phyloP scores from a whole-genome alignment of 495 filamentous ascomycete genomes.

The Haplographium delicatum region DNA sequence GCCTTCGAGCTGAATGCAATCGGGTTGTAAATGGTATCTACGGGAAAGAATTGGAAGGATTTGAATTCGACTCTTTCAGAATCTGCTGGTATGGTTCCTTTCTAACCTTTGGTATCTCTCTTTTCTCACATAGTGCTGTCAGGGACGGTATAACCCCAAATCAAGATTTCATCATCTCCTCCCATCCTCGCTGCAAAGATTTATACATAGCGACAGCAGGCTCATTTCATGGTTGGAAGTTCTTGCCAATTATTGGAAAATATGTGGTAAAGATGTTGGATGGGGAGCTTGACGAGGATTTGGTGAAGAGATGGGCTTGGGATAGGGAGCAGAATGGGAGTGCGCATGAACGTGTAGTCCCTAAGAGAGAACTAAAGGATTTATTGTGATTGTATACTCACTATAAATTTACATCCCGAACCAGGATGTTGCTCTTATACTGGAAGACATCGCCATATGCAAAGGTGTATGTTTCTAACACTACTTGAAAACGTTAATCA shows the following conservation, averaged over 20 bases:
- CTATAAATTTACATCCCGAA: too few species aligned
- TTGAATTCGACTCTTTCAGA: constrained; percentile 13
- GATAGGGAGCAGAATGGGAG: constrained; percentile 27
- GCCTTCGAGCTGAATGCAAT: constrained; percentile 10
- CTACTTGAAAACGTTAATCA: too few species aligned
- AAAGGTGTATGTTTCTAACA: too few species aligned
- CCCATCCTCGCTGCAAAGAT: constrained; percentile 44
- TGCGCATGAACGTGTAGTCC: constrained; percentile 23
- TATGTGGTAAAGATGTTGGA: constrained; percentile 54
- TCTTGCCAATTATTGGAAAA: constrained; percentile 54
- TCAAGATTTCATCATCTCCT: constrained; percentile 52
- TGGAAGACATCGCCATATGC: too few species aligned
- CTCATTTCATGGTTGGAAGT: constrained; percentile 53
- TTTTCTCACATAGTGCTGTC: neutral
- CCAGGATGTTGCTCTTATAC: too few species aligned
- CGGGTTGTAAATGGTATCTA: constrained; percentile 13
- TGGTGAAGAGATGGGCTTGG: constrained; percentile 50
- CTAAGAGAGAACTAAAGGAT: constrained; percentile 11
- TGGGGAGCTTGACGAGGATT: constrained; percentile 37
- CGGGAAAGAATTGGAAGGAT: constrained; percentile 10
- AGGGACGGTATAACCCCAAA: constrained; percentile 35
- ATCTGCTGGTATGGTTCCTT: constrained; percentile 21
- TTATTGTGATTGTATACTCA: too few species aligned
- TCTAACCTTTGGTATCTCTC: neutral
- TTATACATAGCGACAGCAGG: constrained; percentile 42